Evolutionary conservation across 2,329 filamentous ascomycete species (phyloP).

Genomic region (Trichophyton equinum): DNA sequence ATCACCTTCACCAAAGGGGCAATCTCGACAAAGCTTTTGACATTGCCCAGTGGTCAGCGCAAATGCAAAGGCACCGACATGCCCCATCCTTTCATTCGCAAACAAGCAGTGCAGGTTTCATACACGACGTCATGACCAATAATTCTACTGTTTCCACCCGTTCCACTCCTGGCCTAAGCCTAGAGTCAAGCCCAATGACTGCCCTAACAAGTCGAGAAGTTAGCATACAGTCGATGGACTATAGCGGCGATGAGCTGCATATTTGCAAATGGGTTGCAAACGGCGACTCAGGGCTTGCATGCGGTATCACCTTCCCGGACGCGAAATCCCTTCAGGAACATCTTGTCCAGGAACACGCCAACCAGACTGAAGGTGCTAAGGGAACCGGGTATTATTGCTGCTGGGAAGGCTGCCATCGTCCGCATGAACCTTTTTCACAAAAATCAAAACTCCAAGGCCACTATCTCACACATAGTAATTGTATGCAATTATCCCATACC

Average conservation of each 20-base stretch:
- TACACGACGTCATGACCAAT: background rate
- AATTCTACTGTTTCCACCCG: constrained; percentile 6
- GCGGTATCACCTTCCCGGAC: constrained; percentile 26
- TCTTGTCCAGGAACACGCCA: constrained; percentile 27
- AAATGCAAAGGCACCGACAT: background rate
- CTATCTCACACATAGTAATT: constrained; percentile 34
- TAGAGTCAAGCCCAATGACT: constrained; percentile 20
- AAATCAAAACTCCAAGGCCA: constrained; percentile 35
- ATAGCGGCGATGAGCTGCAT: constrained; percentile 25
- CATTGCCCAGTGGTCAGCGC: background rate
- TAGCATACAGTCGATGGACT: constrained; percentile 19
- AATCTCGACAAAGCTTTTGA: background rate
- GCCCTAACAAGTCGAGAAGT: constrained; percentile 27
- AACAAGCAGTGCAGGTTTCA: background rate
- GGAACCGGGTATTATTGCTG: constrained; percentile 34
- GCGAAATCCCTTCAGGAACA: constrained; percentile 30
- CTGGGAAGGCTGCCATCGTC: constrained; percentile 33
- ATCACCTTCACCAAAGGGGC: background rate
- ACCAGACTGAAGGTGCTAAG: constrained; percentile 26
- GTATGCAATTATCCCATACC: constrained; percentile 17
- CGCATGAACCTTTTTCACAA: constrained; percentile 33
- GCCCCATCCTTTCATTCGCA: background rate
- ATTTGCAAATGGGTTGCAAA: constrained; percentile 28
- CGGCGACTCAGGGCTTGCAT: constrained; percentile 15
- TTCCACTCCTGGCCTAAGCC: constrained; percentile 8